Percentiles rank a stretch among this genome's conserved stretches.
Evolutionary conservation across 345 rosid species (phyloP).

Genomic region (Citrus unshiu): DNA sequence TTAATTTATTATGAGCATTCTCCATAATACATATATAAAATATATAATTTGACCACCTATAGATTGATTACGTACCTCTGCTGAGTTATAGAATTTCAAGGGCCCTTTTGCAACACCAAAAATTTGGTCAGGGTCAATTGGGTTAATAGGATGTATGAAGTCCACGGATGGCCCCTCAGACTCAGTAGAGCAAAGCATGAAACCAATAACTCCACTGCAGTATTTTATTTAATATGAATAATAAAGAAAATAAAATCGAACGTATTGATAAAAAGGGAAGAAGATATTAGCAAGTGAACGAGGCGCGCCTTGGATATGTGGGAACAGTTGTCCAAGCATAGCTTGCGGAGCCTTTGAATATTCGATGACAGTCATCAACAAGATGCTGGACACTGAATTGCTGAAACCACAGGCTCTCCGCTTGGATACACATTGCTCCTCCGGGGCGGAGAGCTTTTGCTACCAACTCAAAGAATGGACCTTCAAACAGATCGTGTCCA

Average conservation of each 20-base stretch:
- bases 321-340: slow-evolving; percentile 62
- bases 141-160: slow-evolving; percentile 48
- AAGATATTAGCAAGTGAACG: neutral
- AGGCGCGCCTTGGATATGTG: slow-evolving; percentile 51
- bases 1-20: neutral
- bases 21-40: neutral
- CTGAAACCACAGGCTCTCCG: slow-evolving; percentile 65
- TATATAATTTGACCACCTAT: too few species aligned
- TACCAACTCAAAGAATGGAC: slow-evolving; percentile 43
- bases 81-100: slow-evolving; percentile 54
- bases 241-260: too few species aligned
- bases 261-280: neutral
- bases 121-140: slow-evolving; percentile 24
- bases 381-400: slow-evolving; percentile 36
- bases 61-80: slow-evolving; percentile 32
- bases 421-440: slow-evolving; percentile 64
- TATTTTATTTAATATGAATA: too few species aligned
- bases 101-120: slow-evolving; percentile 47
- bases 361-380: slow-evolving; percentile 27
- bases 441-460: slow-evolving; percentile 59
- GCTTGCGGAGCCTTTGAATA: slow-evolving; percentile 57
- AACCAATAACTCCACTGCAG: slow-evolving; percentile 68
- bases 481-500: slow-evolving; percentile 49
- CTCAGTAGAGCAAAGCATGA: slow-evolving; percentile 62
- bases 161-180: slow-evolving; percentile 56